Conservation (phyloP, 495 filamentous ascomycete genomes). For the Hypomontagnella submonticulosa region DNA sequence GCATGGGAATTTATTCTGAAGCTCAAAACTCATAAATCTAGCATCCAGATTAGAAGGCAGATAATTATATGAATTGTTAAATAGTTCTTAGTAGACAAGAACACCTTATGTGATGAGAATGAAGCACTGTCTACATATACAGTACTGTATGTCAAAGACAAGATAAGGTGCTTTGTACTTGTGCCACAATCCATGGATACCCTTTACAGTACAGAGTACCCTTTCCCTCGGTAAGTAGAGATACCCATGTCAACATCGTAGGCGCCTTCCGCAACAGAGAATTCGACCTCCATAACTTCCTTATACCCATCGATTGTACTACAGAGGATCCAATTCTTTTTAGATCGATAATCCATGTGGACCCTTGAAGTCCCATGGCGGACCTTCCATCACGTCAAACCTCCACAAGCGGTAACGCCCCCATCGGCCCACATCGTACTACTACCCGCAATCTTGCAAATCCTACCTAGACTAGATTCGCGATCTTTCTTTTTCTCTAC, state of each 20-base stretch:
- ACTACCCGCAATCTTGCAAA: slow-evolving; percentile 14
- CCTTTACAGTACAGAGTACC: too few relatives aligned
- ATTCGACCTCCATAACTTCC: too few relatives aligned
- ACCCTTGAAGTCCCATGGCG: slow-evolving; percentile 22
- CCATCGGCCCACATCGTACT: slow-evolving; percentile 15
- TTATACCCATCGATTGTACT: too few relatives aligned
- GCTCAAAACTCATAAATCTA: background rate
- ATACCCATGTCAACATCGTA: too few relatives aligned
- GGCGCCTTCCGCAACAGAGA: too few relatives aligned
- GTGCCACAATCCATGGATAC: background rate
- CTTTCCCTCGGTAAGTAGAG: too few relatives aligned
- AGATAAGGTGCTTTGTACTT: background rate
- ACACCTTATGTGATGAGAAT: background rate
- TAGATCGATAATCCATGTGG: slow-evolving; percentile 41
- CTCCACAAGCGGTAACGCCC: slow-evolving; percentile 14
- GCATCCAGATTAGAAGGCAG: background rate
- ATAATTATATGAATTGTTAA: background rate
- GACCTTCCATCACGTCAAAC: slow-evolving; percentile 38
- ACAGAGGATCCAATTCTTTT: slow-evolving; percentile 12
- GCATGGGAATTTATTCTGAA: slow-evolving; percentile 18
- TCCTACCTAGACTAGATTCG: slow-evolving; percentile 13
- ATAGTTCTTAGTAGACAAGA: background rate
- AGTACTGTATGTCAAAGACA: background rate
- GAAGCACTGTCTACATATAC: background rate
- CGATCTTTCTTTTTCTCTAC: slow-evolving; percentile 30